phyloP scores from a whole-genome alignment of 169 alveolate genomes.

The Amoebophrya sp. region DNA sequence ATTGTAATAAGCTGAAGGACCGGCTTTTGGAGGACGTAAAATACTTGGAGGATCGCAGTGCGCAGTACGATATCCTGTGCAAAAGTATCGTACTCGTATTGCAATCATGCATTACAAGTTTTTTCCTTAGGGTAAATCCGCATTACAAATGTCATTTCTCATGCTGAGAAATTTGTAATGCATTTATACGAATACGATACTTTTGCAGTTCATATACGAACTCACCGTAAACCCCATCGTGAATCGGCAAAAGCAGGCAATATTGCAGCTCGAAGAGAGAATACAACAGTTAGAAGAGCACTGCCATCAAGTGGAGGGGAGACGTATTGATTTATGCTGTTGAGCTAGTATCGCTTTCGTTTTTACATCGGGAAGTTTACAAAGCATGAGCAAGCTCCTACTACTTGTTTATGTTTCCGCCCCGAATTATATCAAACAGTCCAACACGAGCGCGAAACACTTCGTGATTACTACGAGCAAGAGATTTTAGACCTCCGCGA shows the following conservation, averaged over 20 bases:
- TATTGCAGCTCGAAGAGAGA: neutral
- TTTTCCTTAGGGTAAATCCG: too few relatives aligned
- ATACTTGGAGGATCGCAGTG: neutral
- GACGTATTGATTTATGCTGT: neutral
- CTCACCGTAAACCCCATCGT: slow-evolving; percentile 1
- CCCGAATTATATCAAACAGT: neutral
- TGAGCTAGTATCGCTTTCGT: too few relatives aligned
- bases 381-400: too few relatives aligned
- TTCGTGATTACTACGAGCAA: neutral
- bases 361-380: too few relatives aligned
- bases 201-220: too few relatives aligned
- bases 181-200: too few relatives aligned
- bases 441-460: neutral
- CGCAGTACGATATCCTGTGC: too few relatives aligned
- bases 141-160: too few relatives aligned
- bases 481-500: neutral
- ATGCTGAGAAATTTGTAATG: too few relatives aligned
- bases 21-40: neutral
- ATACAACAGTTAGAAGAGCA: neutral
- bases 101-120: too few relatives aligned
- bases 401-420: too few relatives aligned
- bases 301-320: neutral
- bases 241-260: neutral
- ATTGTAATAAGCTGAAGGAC: neutral
- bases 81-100: too few relatives aligned